Percentiles rank a stretch among this genome's conserved stretches.
These are phyloP conservation scores for Oidiodendron maius DNA, from an alignment of 495 filamentous ascomycete genomes.

Conservation along the genomic window DNA sequence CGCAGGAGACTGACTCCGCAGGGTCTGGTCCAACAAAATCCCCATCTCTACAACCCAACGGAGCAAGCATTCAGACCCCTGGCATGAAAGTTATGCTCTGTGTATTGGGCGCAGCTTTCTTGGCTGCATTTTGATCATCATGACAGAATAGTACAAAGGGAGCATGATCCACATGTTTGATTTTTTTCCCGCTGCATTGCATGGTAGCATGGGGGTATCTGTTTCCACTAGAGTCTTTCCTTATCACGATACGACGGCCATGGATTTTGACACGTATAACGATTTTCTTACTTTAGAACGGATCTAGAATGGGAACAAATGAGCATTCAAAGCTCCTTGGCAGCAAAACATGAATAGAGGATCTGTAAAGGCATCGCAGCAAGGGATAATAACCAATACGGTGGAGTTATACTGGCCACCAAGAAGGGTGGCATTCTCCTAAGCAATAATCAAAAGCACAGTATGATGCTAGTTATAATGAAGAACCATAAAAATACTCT, in stretches of 20 bases:
- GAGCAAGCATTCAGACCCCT: background rate
- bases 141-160: background rate
- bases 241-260: conserved; percentile 1
- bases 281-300: background rate
- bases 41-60: conserved; percentile 10
- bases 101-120: conserved; percentile 8
- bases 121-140: conserved; percentile 10
- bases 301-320: background rate
- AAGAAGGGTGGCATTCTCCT: background rate
- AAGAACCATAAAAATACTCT: background rate
- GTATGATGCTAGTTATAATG: background rate
- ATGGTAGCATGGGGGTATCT: conserved; percentile 1
- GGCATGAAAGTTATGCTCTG: conserved; percentile 3
- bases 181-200: conserved; percentile 1
- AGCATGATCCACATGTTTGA: background rate
- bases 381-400: background rate
- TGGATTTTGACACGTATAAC: background rate
- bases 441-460: background rate
- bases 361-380: background rate
- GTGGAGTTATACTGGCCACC: no score
- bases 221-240: conserved; percentile 4
- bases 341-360: background rate
- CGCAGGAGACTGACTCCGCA: background rate
- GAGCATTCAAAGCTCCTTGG: background rate
- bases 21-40: conserved; percentile 1